Conservation (phyloP, 2,329 filamentous ascomycete species). For the Tolypocladium sp. region DNA sequence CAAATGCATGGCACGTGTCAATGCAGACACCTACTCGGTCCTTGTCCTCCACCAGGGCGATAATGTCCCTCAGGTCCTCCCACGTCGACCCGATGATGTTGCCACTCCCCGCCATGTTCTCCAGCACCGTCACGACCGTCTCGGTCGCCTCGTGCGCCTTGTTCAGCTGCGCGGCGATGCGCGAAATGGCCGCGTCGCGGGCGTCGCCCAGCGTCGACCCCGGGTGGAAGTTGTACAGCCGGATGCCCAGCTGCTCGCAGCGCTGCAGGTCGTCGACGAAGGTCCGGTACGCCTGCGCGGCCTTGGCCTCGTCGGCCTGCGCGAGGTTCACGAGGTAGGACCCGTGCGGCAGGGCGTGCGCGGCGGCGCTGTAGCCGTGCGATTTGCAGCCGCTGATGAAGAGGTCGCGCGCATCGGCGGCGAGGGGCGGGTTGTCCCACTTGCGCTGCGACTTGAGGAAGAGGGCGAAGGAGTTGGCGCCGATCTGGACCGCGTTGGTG, state of each 20-base stretch:
- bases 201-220: conserved; percentile 66
- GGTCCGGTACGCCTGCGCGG: conserved; percentile 72
- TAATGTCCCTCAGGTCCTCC: conserved; percentile 79
- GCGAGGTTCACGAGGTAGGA: conserved; percentile 96
- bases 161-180: conserved; percentile 78
- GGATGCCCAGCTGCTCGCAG: conserved; percentile 79
- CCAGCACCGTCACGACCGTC: conserved; percentile 72
- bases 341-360: conserved; percentile 81
- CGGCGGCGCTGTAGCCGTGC: conserved; percentile 61
- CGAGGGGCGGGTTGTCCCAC: conserved; percentile 77
- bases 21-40: conserved; percentile 83
- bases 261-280: conserved; percentile 84
- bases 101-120: conserved; percentile 90
- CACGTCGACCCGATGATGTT: conserved; percentile 82
- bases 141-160: conserved; percentile 67
- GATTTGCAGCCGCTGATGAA: conserved; percentile 62
- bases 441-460: conserved; percentile 96
- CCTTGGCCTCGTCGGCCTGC: conserved; percentile 69
- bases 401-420: conserved; percentile 53
- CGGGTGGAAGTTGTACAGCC: conserved; percentile 96
- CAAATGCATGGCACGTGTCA: conserved; percentile 94
- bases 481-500: conserved; percentile 67
- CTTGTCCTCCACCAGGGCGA: conserved; percentile 72
- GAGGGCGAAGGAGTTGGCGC: conserved; percentile 85
- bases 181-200: conserved; percentile 59